phyloP scores from a whole-genome alignment of 805 yeast species.

The Saccharomycopsis babjevae region DNA sequence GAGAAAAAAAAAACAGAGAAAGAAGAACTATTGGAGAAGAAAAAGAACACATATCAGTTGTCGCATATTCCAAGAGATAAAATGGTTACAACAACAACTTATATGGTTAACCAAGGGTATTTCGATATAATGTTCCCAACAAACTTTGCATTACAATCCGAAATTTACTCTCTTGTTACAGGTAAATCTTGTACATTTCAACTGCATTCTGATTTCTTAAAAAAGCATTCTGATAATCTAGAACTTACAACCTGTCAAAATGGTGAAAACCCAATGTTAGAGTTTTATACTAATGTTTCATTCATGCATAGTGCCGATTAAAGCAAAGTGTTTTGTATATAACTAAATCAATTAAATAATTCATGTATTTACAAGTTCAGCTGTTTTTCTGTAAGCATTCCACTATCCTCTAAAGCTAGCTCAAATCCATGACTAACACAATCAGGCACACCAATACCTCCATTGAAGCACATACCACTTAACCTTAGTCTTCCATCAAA shows the following conservation, averaged over 20 bases:
- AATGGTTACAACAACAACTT: slow-evolving; percentile 62
- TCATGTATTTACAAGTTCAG: neutral
- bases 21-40: neutral
- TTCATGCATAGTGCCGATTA: slow-evolving; percentile 35
- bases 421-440: slow-evolving; percentile 57
- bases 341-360: neutral
- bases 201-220: slow-evolving; percentile 55
- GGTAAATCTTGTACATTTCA: slow-evolving; percentile 47
- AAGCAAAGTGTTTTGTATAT: neutral
- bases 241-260: slow-evolving; percentile 57
- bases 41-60: slow-evolving; percentile 10
- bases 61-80: slow-evolving; percentile 30
- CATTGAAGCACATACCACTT: slow-evolving; percentile 75
- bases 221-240: slow-evolving; percentile 54
- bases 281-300: slow-evolving; percentile 64
- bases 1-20: neutral
- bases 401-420: slow-evolving; percentile 32
- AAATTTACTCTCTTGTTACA: slow-evolving; percentile 51
- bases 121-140: slow-evolving; percentile 86
- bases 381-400: neutral
- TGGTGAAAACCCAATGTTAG: slow-evolving; percentile 81
- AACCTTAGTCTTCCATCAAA: slow-evolving; percentile 38
- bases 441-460: slow-evolving; percentile 86
- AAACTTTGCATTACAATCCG: slow-evolving; percentile 52
- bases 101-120: slow-evolving; percentile 77